Percentiles rank a stretch among this genome's conserved stretches.
Evolutionary conservation across 1,139 yeast species (phyloP).

Genomic region (Saccharomyces hybrid): DNA sequence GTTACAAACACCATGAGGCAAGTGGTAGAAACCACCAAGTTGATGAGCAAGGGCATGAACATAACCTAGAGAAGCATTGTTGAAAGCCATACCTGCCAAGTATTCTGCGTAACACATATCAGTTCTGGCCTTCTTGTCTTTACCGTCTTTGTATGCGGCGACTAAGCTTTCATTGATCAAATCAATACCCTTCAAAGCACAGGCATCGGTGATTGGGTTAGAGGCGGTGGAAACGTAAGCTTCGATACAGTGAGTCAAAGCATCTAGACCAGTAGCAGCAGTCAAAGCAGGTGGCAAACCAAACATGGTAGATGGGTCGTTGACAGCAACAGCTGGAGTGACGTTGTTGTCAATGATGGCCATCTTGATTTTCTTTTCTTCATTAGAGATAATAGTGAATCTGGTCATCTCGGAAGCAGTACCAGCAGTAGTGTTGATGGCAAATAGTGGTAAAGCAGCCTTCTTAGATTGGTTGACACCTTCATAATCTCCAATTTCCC

Average conservation of each 20-base stretch:
- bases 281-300: slow-evolving; percentile 39
- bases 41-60: slow-evolving; percentile 22
- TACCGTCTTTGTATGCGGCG: slow-evolving; percentile 13
- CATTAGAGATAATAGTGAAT: slow-evolving; percentile 20
- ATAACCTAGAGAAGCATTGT: slow-evolving; percentile 19
- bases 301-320: slow-evolving; percentile 37
- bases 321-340: slow-evolving; percentile 18
- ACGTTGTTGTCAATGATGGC: slow-evolving; percentile 21
- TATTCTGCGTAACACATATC: slow-evolving; percentile 22
- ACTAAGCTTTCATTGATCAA: slow-evolving; percentile 15
- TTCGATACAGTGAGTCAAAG: slow-evolving; percentile 40
- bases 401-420: slow-evolving; percentile 43
- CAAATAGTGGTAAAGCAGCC: slow-evolving; percentile 33
- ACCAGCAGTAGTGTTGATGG: slow-evolving; percentile 41
- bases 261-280: slow-evolving; percentile 40
- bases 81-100: slow-evolving; percentile 22
- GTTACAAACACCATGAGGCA: slow-evolving; percentile 21
- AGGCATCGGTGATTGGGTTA: slow-evolving; percentile 19
- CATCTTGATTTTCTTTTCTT: slow-evolving; percentile 18
- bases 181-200: slow-evolving; percentile 20
- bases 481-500: slow-evolving; percentile 18
- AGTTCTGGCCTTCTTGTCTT: slow-evolving; percentile 17
- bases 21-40: slow-evolving; percentile 19
- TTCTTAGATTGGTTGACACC: slow-evolving; percentile 18
- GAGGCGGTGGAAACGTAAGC: slow-evolving; percentile 30